A percentile compares a stretch with the other conserved stretches of the same genome.
Evolutionary conservation across 441 rosid species (phyloP).

Genomic region (Corymbia citriodora): DNA sequence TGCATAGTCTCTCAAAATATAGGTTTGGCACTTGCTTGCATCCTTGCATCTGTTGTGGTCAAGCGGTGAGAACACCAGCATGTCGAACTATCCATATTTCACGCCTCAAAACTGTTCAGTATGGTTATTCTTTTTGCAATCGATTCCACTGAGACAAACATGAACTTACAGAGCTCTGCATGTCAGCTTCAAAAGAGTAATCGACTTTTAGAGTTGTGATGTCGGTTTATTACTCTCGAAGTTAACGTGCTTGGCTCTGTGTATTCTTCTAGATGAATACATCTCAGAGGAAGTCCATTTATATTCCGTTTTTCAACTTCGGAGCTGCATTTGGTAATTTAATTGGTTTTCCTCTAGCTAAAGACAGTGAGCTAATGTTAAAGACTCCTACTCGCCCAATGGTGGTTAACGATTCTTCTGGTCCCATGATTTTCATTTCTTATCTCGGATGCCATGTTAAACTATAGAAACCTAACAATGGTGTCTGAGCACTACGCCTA

Average conservation of each 20-base stretch:
- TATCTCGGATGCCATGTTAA: not conserved
- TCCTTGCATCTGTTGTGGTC: not conserved
- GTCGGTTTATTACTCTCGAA: not conserved
- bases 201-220: not conserved
- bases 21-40: not conserved
- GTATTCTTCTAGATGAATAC: not conserved
- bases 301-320: not conserved
- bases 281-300: not conserved
- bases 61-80: not conserved
- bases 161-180: not conserved
- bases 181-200: not conserved
- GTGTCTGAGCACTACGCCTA: not conserved
- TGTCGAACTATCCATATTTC: not conserved
- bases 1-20: not conserved
- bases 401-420: not conserved
- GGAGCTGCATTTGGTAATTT: not conserved
- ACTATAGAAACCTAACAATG: not conserved
- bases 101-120: not conserved
- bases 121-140: not conserved
- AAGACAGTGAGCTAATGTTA: not conserved
- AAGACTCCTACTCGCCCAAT: not conserved
- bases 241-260: not conserved
- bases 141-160: not conserved
- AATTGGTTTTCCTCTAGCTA: not conserved
- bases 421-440: not conserved